Evolutionary conservation across 495 filamentous ascomycete genomes (phyloP), one percentile per base, ranked within the genome.

Genomic region (Cercophora newfieldiana): DNA sequence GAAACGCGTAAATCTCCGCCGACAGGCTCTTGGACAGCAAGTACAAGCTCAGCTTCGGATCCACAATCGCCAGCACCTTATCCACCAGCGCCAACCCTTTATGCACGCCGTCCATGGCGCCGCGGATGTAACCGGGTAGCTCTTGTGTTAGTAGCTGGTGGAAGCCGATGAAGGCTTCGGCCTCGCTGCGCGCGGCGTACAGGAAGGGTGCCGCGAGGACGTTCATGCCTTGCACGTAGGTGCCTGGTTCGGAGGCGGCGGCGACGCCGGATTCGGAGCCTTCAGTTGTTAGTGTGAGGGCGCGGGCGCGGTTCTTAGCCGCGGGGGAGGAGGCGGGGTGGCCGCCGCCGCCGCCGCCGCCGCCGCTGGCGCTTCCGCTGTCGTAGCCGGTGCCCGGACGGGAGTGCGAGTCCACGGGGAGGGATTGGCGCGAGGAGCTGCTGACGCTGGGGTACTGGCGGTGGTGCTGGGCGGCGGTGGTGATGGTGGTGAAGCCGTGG

Each of bases 221-320:
- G 73, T 98, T 99, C 95, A 99, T 98, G 64, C 95, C 95, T 74
- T 99, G 95, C 5, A 98, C 96, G 74, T 99, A 99, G 60, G 91
- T 92, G 14, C 91, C 90, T 16, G 88, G 84, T 65, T 90, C 88
- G 12, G 61, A 29, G 18, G 79, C 80, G 1, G 82, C 78, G 26
- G 67, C 61, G 63, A 22, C 54, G 50, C 78, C 78, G 7, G 72
- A 58, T 58, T 88, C 85, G 24, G 84, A 87, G 51, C 82, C 85
- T 68, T 90, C 87, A 5, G 83, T 88, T 1, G 82, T 85, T 63
- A 85, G 72, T 7, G 84, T 85, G 47, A 85, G 71, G 10, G 84
- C 82, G 6, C 83, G 80, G 8, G 77, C 76, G 53, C 84, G 78
- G 30, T 70, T 78, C 72, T 87, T 87, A 31, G 81, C 77, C 26